These are phyloP conservation scores for Saprolegnia parasitica DNA, from an alignment of 352 stramenopile genomes.

Conservation along the genomic window DNA sequence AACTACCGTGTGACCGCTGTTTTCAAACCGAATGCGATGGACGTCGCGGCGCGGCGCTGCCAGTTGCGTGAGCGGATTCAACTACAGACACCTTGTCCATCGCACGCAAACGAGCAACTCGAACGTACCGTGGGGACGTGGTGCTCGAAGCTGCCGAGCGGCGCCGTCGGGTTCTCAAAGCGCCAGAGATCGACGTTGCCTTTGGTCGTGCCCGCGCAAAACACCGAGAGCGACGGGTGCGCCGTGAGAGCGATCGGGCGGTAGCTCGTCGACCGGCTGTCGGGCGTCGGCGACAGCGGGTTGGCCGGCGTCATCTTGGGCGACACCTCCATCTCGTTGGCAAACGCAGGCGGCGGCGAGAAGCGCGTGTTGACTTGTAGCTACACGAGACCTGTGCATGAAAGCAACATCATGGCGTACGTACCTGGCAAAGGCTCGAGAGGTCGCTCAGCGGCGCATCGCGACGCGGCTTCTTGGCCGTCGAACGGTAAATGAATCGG, in stretches of 20 bases:
- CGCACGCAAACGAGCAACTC: conserved; percentile 7
- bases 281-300: conserved; percentile 13
- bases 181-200: conserved; percentile 79
- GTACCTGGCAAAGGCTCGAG: conserved; percentile 9
- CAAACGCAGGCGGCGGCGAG: neutral
- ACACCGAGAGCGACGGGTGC: conserved; percentile 73
- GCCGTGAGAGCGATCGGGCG: conserved; percentile 70
- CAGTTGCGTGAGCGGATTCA: conserved; percentile 54
- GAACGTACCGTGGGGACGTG: conserved; percentile 39
- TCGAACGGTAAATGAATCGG: conserved; percentile 19
- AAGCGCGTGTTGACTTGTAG: conserved; percentile 2
- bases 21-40: conserved; percentile 78
- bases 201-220: conserved; percentile 77
- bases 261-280: conserved; percentile 39
- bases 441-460: neutral
- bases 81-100: conserved; percentile 31
- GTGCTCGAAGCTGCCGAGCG: conserved; percentile 58
- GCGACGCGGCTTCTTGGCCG: conserved; percentile 23
- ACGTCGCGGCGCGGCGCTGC: conserved; percentile 54
- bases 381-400: neutral
- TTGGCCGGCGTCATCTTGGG: conserved; percentile 9
- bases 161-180: conserved; percentile 62
- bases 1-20: conserved; percentile 64
- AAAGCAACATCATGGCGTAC: neutral
- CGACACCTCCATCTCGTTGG: conserved; percentile 31